Evolutionary conservation across 495 filamentous ascomycete genomes (phyloP), one percentile per base, ranked within the genome.

Genomic region (Glonium stellatum): DNA sequence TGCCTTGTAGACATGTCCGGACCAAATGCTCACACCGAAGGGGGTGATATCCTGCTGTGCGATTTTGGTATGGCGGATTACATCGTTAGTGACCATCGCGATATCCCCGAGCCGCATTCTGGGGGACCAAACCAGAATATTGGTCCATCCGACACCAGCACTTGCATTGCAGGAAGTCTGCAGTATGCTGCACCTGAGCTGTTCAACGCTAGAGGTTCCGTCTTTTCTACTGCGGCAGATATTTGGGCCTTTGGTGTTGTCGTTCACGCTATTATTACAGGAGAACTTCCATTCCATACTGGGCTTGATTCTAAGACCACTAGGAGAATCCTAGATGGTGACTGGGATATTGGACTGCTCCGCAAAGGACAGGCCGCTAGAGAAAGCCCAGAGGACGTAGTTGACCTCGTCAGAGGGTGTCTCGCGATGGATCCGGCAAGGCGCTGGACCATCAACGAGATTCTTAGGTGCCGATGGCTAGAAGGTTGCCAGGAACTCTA

Each of bases 51-150:
- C 10, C 78, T 85, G 0, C 77, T 90, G 9, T 88, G 86, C 63
- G 87, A 90, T 63, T 90, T 90, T 63, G 87, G 87, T 39, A 84
- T 90, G 77, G 84, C 87, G 0, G 86, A 89, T 71, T 88, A 84
- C 74, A 78, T 87, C 64, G 75, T 76, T 13, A 78, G 74, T 34
- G 82, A 86, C 48, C 54, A 69, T 25, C 62, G 63, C 18, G 52
- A 63, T n/a, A 55, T 49, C 13, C 53, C 58, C n/a, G 61, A 72
- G 35, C 57, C 67, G 31, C 59, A 63, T 37, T 64, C 70, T 9
- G 75, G 78, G 59, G 75, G 75, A 18, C 73, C 75, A 22, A 76
- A 65, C 27, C 63, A 63, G 58, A 78, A 72, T 52, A 81, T 83
- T 39, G 80, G 80, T 4, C 80, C 82, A 0, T 77, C 80, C 12